phyloP scores from a whole-genome alignment of 2,329 filamentous ascomycete genomes.

The Fusarium piperis region DNA sequence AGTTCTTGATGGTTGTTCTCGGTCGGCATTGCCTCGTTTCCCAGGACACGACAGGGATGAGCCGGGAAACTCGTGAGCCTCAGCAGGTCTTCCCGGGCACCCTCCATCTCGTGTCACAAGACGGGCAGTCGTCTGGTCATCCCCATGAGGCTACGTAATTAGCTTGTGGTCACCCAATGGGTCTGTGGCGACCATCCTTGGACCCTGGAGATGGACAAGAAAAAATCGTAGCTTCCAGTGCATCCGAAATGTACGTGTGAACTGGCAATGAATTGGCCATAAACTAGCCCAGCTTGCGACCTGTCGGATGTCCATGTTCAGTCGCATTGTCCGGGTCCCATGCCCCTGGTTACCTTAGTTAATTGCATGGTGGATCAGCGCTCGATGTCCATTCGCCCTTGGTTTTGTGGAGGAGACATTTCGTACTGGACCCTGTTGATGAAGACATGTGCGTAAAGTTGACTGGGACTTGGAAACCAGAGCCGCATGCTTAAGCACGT shows the following conservation, averaged over 20 bases:
- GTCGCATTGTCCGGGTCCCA: conserved; percentile 12
- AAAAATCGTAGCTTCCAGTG: conserved; percentile 1
- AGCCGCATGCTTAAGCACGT: conserved; percentile 1
- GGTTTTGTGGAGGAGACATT: background rate
- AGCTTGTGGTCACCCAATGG: background rate
- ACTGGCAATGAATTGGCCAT: conserved; percentile 18
- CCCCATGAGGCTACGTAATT: conserved; percentile 7
- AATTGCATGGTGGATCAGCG: conserved; percentile 4
- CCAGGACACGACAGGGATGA: background rate
- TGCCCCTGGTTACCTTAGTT: conserved; percentile 3
- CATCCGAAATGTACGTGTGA: conserved; percentile 15
- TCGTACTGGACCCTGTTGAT: background rate
- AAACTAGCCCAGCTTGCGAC: conserved; percentile 13
- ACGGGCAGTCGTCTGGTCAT: background rate
- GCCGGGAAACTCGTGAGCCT: background rate
- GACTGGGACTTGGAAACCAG: background rate
- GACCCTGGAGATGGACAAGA: background rate
- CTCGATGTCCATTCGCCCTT: conserved; percentile 1
- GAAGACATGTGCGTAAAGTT: background rate
- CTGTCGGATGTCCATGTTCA: conserved; percentile 7
- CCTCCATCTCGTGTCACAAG: conserved; percentile 7
- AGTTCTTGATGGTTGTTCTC: background rate
- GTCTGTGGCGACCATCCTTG: background rate
- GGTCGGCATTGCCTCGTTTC: background rate
- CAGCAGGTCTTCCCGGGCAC: conserved; percentile 2